A percentile compares a stretch with the other conserved stretches of the same genome.
phyloP scores from a whole-genome alignment of 2,329 filamentous ascomycete species.

The Cladosporium sphaerospermum region DNA sequence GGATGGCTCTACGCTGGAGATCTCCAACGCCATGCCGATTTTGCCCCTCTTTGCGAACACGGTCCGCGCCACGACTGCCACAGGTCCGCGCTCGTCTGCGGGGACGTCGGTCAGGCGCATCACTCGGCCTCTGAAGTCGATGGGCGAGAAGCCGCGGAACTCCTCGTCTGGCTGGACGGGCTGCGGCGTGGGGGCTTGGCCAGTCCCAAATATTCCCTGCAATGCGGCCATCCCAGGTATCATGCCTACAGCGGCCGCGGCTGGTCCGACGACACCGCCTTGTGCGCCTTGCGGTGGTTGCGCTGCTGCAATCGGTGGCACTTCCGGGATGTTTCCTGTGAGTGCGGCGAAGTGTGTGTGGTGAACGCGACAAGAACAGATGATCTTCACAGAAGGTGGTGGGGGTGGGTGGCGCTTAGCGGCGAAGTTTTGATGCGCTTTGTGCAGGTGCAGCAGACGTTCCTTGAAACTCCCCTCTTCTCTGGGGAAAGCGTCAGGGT shows the following conservation, averaged over 20 bases:
- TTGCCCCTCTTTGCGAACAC: constrained; percentile 17
- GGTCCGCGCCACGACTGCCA: constrained; percentile 20
- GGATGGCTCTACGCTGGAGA: constrained; percentile 11
- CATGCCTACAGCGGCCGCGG: neutral
- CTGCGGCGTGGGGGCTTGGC: constrained; percentile 3
- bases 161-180: constrained; percentile 21
- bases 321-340: constrained; percentile 10
- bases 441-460: neutral
- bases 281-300: neutral
- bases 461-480: constrained; percentile 5
- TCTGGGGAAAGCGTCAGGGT: neutral
- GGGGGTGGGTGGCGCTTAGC: neutral
- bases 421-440: constrained; percentile 1
- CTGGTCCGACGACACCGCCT: neutral
- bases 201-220: constrained; percentile 1
- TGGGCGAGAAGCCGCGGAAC: constrained; percentile 24
- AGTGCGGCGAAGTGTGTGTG: constrained; percentile 23
- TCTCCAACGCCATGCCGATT: constrained; percentile 18
- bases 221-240: neutral
- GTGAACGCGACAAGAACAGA: constrained; percentile 26
- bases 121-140: constrained; percentile 20
- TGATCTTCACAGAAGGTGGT: constrained; percentile 23
- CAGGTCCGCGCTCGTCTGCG: constrained; percentile 10
- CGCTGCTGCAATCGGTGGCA: neutral
- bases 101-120: constrained; percentile 11